Evolutionary conservation across 2,329 filamentous ascomycete genomes (phyloP).

Genomic region (Xenoacremonium recifei): DNA sequence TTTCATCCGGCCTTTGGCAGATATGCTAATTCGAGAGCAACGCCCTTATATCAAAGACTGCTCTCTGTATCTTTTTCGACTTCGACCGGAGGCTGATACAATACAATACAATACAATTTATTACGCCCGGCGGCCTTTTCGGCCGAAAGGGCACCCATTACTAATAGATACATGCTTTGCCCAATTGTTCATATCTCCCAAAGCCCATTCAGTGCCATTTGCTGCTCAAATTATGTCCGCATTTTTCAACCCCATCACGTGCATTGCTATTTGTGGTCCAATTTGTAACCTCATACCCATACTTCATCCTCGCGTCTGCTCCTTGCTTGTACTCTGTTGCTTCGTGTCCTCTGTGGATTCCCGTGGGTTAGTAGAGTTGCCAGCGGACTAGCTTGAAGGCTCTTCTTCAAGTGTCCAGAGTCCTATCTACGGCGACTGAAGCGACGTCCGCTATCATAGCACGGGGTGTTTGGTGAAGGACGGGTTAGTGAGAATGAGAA

Average conservation of each 20-base stretch:
- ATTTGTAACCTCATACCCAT: neutral
- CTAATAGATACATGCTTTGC: neutral
- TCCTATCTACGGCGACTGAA: slow-evolving; percentile 2
- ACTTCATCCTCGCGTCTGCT: neutral
- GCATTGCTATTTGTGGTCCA: neutral
- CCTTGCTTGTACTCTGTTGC: neutral
- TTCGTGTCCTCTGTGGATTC: neutral
- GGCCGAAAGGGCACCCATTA: neutral
- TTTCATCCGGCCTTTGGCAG: too few relatives aligned
- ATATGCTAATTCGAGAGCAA: too few relatives aligned
- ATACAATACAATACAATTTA: neutral
- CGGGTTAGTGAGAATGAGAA: slow-evolving; percentile 4
- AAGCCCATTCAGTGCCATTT: neutral
- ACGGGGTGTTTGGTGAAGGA: slow-evolving; percentile 2
- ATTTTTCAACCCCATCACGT: neutral
- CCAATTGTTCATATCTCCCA: neutral
- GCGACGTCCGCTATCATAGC: neutral
- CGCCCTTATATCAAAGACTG: too few relatives aligned
- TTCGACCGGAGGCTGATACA: too few relatives aligned
- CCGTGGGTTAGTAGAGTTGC: slow-evolving; percentile 1
- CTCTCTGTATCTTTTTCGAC: too few relatives aligned
- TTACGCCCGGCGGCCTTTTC: neutral
- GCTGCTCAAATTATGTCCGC: neutral
- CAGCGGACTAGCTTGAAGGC: slow-evolving; percentile 7
- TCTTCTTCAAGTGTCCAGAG: slow-evolving; percentile 5